phyloP scores from a whole-genome alignment of 257 asterid species.

The Avicennia marina region DNA sequence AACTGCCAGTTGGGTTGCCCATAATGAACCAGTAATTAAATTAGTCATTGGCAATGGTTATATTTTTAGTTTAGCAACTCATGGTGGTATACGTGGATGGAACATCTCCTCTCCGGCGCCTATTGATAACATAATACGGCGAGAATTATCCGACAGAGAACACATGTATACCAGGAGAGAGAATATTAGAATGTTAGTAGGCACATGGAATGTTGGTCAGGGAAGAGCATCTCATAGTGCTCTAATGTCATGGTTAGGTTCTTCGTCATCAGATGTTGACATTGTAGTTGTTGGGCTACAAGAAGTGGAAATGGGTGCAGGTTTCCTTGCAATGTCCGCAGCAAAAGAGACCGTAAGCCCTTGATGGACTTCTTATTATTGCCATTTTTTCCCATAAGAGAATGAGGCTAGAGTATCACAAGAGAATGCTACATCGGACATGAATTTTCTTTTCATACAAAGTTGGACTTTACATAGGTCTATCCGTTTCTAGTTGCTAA shows the following conservation, averaged over 20 bases:
- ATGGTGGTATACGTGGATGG: constrained; percentile 98
- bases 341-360: constrained; percentile 89
- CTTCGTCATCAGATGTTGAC: constrained; percentile 70
- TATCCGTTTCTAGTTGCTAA: no score
- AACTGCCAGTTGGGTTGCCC: constrained; percentile 74
- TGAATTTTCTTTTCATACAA: not conserved
- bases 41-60: constrained; percentile 51
- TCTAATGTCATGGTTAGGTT: constrained; percentile 79
- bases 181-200: constrained; percentile 54
- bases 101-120: constrained; percentile 77
- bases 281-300: constrained; percentile 89
- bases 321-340: constrained; percentile 95
- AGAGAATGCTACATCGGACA: not conserved
- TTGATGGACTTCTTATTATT: not conserved
- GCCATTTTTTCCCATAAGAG: not conserved
- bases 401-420: not conserved
- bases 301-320: constrained; percentile 99
- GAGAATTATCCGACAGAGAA: constrained; percentile 44
- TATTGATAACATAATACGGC: constrained; percentile 52
- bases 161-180: constrained; percentile 45
- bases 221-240: constrained; percentile 83
- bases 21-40: constrained; percentile 66
- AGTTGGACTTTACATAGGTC: no score
- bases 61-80: constrained; percentile 76
- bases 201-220: constrained; percentile 97